Base-by-base conservation (phyloP, 768 basidiomycete genomes). In the Suillus bovinus region DNA sequence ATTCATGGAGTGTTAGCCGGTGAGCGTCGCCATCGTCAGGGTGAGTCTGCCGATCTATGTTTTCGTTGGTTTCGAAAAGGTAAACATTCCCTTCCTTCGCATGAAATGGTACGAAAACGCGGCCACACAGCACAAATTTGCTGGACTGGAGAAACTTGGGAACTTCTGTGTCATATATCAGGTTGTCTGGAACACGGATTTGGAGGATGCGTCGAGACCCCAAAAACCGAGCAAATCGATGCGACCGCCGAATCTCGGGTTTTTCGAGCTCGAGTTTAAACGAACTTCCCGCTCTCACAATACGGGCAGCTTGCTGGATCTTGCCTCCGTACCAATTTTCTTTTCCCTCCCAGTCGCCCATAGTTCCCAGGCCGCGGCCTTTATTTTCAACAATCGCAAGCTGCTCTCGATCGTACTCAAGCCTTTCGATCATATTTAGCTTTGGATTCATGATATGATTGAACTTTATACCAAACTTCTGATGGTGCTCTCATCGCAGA, bases 271-370 rank as follows among this genome's bases (percentile, higher is more conserved):
- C 68, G 17, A 91, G 72, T 6, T 63, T 71, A 61, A 75, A 80
- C 5, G 20, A 8, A 2, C 58, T 64, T 0, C 33, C 54, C 64
- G 57, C 66, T 24, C 71, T 64, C 7, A 73, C 71, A 17, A 88
- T 65, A 3, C 77, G 75, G 4, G 78, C 82, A 8, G 82, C 67
- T 63, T 87, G 89, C 62, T 90, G 88, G 5, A 92, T 81, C 24
- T 77, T 80, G 2, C 91, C 90, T 0, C 90, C 90, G 59, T 87
- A 85, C 88, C 90, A 93, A 55, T 82, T 70, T 1, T 74, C 67
- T 27, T 74, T 79, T 9, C 78, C 81, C 34, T 79, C 61, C 80
- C 82, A 89, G 0, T 69, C 67, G 10, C 87, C 87, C 78, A 80
- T 81, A 5, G 88, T 76, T 0, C 90, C 90, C 0, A 91, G 72